Evolutionary conservation across 108 stramenopile genomes (phyloP).

Genomic region (Cyclotella kingstonii): DNA sequence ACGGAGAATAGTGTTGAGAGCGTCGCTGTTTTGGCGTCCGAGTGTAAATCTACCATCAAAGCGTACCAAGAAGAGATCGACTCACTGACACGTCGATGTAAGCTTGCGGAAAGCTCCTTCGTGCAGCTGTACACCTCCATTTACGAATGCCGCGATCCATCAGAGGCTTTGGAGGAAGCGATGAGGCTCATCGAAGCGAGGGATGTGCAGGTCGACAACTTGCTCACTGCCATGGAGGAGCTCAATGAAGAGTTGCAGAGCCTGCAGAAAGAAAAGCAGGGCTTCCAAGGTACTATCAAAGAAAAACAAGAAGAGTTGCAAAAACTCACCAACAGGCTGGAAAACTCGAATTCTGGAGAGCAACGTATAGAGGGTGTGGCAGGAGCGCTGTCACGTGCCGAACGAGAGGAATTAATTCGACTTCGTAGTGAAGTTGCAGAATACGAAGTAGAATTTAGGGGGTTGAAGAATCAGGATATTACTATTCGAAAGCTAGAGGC

Average conservation of each 20-base stretch:
- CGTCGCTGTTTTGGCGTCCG: conserved; percentile 41
- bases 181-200: conserved; percentile 50
- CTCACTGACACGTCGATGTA: conserved; percentile 75
- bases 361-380: background rate
- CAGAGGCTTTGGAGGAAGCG: conserved; percentile 32
- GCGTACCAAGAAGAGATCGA: conserved; percentile 88
- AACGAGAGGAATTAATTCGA: conserved; percentile 78
- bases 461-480: conserved; percentile 91
- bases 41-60: conserved; percentile 66
- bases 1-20: background rate
- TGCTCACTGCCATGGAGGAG: conserved; percentile 58
- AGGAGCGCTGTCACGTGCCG: conserved; percentile 40
- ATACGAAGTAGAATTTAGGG: conserved; percentile 87
- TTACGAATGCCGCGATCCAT: conserved; percentile 51
- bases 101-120: conserved; percentile 61
- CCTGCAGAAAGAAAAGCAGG: conserved; percentile 13
- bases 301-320: conserved; percentile 47
- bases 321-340: conserved; percentile 5
- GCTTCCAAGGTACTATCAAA: too few relatives aligned
- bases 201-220: conserved; percentile 50
- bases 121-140: conserved; percentile 46
- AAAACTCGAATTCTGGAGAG: conserved; percentile 8
- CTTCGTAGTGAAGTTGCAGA: conserved; percentile 84
- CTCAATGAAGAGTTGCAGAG: conserved; percentile 48
- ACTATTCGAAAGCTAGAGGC: conserved; percentile 86